Percentiles rank a stretch among this genome's conserved stretches.
phyloP scores from a whole-genome alignment of 1,284 basidiomycete species.

The Lentinula novae-zelandiae region DNA sequence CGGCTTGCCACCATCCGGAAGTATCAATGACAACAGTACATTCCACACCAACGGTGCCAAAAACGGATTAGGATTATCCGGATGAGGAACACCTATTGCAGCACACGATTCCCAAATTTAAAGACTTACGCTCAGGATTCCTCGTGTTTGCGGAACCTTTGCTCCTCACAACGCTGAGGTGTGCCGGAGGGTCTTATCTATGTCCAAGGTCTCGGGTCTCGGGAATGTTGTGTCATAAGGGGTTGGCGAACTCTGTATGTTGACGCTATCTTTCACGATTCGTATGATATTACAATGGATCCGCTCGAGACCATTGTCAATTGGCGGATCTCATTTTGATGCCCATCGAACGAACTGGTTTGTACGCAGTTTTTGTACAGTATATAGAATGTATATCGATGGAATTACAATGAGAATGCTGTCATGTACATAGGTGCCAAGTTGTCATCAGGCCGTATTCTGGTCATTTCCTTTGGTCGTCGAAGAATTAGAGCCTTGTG shows the following conservation, averaged over 20 bases:
- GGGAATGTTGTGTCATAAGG: constrained; percentile 1
- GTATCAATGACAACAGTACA: not conserved
- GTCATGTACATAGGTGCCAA: constrained; percentile 48
- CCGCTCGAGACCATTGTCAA: not conserved
- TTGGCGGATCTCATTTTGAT: not conserved
- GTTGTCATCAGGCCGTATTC: constrained; percentile 15
- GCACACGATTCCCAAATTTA: no score
- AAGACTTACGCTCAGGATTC: not conserved
- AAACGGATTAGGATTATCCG: not conserved
- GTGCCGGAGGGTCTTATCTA: not conserved
- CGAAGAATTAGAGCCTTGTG: constrained; percentile 45
- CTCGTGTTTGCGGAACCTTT: not conserved
- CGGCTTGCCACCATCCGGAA: constrained; percentile 4
- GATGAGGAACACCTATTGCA: not conserved
- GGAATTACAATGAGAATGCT: constrained; percentile 36
- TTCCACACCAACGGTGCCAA: not conserved
- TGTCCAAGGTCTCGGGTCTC: not conserved
- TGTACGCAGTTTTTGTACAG: not conserved
- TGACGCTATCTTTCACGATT: constrained; percentile 33
- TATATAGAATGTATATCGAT: not conserved
- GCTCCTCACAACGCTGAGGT: not conserved
- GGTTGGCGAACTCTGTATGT: not conserved
- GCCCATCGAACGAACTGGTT: not conserved
- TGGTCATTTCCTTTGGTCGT: constrained; percentile 29
- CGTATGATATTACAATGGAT: constrained; percentile 28